phyloP scores from a whole-genome alignment of 805 yeast species.

The Lachancea thermotolerans region DNA sequence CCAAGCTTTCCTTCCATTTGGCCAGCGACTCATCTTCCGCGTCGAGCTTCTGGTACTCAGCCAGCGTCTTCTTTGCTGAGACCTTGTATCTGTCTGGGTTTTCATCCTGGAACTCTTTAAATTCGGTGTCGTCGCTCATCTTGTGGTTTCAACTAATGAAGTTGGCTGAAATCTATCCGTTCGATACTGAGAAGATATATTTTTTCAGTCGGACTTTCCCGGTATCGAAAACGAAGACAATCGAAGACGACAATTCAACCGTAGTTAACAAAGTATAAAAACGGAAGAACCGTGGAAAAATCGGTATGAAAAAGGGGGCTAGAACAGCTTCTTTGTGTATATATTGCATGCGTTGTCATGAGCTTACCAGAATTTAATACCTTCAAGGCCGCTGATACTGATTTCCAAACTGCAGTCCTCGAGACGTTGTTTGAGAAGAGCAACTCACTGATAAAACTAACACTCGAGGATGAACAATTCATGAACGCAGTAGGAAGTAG shows the following conservation, averaged over 20 bases:
- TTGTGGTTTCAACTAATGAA: too few relatives aligned
- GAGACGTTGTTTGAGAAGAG: constrained; percentile 20
- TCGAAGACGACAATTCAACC: too few relatives aligned
- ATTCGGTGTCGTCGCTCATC: constrained; percentile 34
- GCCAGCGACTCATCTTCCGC: constrained; percentile 86
- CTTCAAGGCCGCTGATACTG: constrained; percentile 4
- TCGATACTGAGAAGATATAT: background rate
- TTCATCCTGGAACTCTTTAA: constrained; percentile 27
- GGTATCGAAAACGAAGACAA: background rate
- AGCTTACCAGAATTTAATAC: constrained; percentile 4
- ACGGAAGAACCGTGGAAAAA: too few relatives aligned
- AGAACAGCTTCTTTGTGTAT: too few relatives aligned
- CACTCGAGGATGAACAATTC: constrained; percentile 10
- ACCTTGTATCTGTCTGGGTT: constrained; percentile 28
- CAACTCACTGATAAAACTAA: constrained; percentile 14
- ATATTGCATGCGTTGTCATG: background rate
- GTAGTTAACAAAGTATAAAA: too few relatives aligned
- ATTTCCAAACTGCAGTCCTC: constrained; percentile 11
- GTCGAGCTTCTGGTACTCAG: constrained; percentile 75
- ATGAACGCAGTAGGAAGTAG: constrained; percentile 15
- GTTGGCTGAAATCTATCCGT: too few relatives aligned
- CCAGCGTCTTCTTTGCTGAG: constrained; percentile 63
- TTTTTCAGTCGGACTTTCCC: constrained; percentile 1
- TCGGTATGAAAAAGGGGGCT: too few relatives aligned
- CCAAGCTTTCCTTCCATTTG: constrained; percentile 87